Conservation (phyloP, 169 alveolate genomes). For the Plasmodium adleri region DNA sequence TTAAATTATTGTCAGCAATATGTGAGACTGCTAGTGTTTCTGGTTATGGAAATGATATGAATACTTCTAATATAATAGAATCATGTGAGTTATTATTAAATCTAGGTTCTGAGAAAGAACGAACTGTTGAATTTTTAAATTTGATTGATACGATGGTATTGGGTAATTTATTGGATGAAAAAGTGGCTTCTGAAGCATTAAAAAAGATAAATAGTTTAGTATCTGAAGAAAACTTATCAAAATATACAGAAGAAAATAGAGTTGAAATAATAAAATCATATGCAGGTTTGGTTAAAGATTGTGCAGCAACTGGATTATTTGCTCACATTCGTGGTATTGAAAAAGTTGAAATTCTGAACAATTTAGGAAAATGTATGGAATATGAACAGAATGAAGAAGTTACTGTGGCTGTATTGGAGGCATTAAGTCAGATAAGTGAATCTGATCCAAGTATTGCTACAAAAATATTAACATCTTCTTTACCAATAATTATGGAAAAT, state of each 20-base stretch:
- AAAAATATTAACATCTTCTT: slow-evolving; percentile 73
- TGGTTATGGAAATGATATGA: slow-evolving; percentile 64
- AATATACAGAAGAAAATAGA: slow-evolving; percentile 44
- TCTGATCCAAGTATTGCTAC: slow-evolving; percentile 76
- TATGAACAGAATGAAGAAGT: slow-evolving; percentile 74
- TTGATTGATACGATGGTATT: slow-evolving; percentile 54
- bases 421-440: slow-evolving; percentile 72
- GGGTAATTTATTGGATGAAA: slow-evolving; percentile 70
- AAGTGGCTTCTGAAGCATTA: slow-evolving; percentile 55
- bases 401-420: slow-evolving; percentile 53
- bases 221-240: slow-evolving; percentile 65
- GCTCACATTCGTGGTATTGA: slow-evolving; percentile 67
- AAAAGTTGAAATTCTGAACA: slow-evolving; percentile 78
- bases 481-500: slow-evolving; percentile 78
- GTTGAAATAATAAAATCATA: slow-evolving; percentile 39
- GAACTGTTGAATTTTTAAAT: slow-evolving; percentile 64
- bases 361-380: slow-evolving; percentile 79
- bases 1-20: slow-evolving; percentile 45
- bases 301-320: slow-evolving; percentile 75
- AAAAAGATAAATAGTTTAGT: slow-evolving; percentile 43
- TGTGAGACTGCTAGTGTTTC: slow-evolving; percentile 41
- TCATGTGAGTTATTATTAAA: slow-evolving; percentile 54
- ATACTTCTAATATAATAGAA: slow-evolving; percentile 30
- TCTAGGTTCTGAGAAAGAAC: slow-evolving; percentile 47
- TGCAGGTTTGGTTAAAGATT: slow-evolving; percentile 44